These are phyloP conservation scores for Phytophthora boehmeriae DNA, from an alignment of 352 stramenopile genomes.

Conservation along the genomic window DNA sequence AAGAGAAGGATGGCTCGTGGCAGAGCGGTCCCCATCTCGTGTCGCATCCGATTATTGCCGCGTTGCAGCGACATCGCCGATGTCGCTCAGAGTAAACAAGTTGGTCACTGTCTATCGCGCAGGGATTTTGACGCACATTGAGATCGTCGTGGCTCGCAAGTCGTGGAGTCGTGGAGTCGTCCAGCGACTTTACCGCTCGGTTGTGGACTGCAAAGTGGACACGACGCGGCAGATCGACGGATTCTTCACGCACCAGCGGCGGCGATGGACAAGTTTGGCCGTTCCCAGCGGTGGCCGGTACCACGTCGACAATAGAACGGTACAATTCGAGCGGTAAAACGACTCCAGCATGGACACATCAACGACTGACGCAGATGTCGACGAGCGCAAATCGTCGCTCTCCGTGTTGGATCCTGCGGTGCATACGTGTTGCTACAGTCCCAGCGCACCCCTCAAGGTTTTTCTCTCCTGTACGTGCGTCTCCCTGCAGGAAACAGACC, in stretches of 20 bases:
- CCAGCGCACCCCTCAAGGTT: slow-evolving; percentile 62
- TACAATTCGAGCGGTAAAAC: too few relatives aligned
- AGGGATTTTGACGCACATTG: background rate
- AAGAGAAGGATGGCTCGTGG: too few relatives aligned
- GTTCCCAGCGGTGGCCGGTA: too few relatives aligned
- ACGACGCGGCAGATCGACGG: too few relatives aligned
- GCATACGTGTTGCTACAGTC: slow-evolving; percentile 46
- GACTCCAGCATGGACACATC: too few relatives aligned
- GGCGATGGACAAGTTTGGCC: too few relatives aligned
- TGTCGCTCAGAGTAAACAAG: background rate
- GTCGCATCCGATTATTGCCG: background rate
- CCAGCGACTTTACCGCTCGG: too few relatives aligned
- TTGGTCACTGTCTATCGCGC: background rate
- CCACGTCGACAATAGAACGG: too few relatives aligned
- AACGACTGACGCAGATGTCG: slow-evolving; percentile 11
- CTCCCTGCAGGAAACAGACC: background rate
- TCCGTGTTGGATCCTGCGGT: background rate
- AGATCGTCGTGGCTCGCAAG: too few relatives aligned
- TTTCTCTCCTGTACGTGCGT: slow-evolving; percentile 68
- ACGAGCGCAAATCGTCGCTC: background rate
- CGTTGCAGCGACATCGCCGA: background rate
- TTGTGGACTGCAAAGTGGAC: too few relatives aligned
- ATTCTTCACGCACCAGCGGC: too few relatives aligned
- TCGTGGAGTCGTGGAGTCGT: too few relatives aligned
- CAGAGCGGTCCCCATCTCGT: background rate